Evolutionary conservation across 2,329 filamentous ascomycete species (phyloP), one percentile per base, ranked within the genome.

Genomic region (Aspergillus pseudoviridinutans): DNA sequence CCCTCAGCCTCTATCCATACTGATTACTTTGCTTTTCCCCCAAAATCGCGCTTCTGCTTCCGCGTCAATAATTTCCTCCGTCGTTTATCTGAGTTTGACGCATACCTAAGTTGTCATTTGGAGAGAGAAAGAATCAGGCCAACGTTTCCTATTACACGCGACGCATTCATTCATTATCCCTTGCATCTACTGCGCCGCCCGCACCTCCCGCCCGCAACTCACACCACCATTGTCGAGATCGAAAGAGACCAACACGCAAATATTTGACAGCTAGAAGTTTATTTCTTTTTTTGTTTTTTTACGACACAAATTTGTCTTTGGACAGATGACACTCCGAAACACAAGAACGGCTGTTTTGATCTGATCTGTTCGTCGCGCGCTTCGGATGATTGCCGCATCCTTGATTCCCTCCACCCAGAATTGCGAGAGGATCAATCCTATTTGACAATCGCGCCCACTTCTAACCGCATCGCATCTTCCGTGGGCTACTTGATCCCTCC

Each of bases 121-220:
- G 53, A 51, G 32, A 47, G 49, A 51, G 50, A 51, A 54, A 56
- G 41, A 50, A 49, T 54, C 6, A 17, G 32, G 49, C 53, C 58
- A 54, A 41, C 49, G 49, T 55, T 60, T 55, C 58, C 58, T 59
- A 61, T 67, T 64, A 70, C 70, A 71, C 70, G 70, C 69, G 65
- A 66, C 64, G 62, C 63, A 65, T 64, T 66, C 63, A 64, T 61
- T 50, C 22, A 55, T 25, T 50, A 68, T 67, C 68, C 66, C 67
- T 67, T 68, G 63, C 61, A 50, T 66, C 52, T 50, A 57, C 59
- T 65, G 64, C 67, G 68, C 68, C 68, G 67, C 64, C 66, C 59
- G 61, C 55, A 58, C 60, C 59, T 64, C 57, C 62, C 62, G 58
- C 51, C 58, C 59, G 58, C 59, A 53, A 62, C 44, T 47, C n/a